Evolutionary conservation across 306 rosid species (phyloP).

Genomic region (Sicyos baderoa): DNA sequence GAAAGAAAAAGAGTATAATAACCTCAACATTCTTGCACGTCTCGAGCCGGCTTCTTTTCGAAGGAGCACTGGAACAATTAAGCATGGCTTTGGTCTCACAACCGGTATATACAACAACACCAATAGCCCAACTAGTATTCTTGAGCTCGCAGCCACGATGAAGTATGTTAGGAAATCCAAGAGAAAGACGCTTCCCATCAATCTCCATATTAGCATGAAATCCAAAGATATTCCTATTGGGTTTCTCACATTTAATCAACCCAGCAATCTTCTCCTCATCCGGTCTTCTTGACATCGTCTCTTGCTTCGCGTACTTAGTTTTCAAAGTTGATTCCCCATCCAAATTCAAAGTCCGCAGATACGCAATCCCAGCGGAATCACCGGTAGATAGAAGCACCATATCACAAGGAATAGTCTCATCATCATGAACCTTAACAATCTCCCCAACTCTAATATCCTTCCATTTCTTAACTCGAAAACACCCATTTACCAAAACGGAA

Average conservation of each 20-base stretch:
- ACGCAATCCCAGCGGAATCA: conserved; percentile 89
- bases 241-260: conserved; percentile 78
- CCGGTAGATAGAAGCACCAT: conserved; percentile 82
- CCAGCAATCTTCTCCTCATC: conserved; percentile 51
- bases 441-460: conserved; percentile 74
- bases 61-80: conserved; percentile 86
- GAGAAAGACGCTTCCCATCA: conserved; percentile 66
- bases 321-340: conserved; percentile 98
- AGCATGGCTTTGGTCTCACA: conserved; percentile 88
- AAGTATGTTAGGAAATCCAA: conserved; percentile 80
- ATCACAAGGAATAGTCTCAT: conserved; percentile 80
- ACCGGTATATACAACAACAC: conserved; percentile 82
- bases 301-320: conserved; percentile 85
- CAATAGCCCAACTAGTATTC: conserved; percentile 76
- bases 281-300: conserved; percentile 54
- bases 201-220: conserved; percentile 74
- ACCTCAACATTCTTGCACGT: conserved; percentile 80
- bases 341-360: conserved; percentile 77
- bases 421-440: conserved; percentile 48
- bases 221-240: conserved; percentile 87
- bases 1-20: conserved; percentile 67
- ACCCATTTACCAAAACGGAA: conserved; percentile 47
- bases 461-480: conserved; percentile 53
- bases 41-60: conserved; percentile 90
- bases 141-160: conserved; percentile 86